These are phyloP conservation scores for Colletotrichum navitas DNA, from an alignment of 2,329 filamentous ascomycete species.

Conservation along the genomic window DNA sequence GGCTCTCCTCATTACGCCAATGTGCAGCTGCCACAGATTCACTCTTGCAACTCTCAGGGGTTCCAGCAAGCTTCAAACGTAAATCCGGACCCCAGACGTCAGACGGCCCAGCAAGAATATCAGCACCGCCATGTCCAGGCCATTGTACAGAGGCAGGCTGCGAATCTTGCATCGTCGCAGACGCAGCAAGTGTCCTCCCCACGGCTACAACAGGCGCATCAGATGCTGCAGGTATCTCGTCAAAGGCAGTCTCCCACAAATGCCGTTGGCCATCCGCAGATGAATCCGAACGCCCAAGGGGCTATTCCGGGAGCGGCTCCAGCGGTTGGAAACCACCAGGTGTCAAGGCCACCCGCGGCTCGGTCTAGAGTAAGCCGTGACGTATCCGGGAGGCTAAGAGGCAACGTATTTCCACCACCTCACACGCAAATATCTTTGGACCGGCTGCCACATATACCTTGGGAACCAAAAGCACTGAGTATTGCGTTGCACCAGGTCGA, in stretches of 20 bases:
- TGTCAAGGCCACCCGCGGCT: background rate
- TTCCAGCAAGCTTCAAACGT: conserved; percentile 17
- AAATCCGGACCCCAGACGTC: conserved; percentile 6
- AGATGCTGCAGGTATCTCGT: conserved; percentile 3
- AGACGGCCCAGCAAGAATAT: background rate
- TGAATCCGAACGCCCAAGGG: background rate
- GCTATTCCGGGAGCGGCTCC: background rate
- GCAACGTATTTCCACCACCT: conserved; percentile 45
- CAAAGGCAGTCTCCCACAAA: background rate
- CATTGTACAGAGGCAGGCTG: background rate
- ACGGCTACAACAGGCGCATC: conserved; percentile 3
- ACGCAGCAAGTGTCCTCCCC: conserved; percentile 6
- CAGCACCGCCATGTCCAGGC: conserved; percentile 7
- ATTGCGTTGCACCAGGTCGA: conserved; percentile 61
- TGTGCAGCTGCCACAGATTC: background rate
- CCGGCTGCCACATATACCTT: conserved; percentile 58
- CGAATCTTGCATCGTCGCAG: conserved; percentile 1
- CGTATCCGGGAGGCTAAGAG: conserved; percentile 6
- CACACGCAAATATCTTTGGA: conserved; percentile 42
- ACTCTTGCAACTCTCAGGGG: background rate
- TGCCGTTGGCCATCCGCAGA: background rate
- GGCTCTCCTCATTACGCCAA: conserved; percentile 29
- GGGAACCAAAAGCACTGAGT: conserved; percentile 57
- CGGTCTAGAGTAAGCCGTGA: conserved; percentile 2
- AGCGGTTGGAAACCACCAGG: background rate